Evolutionary conservation across 352 stramenopile genomes (phyloP), one percentile per base, ranked within the genome.

Genomic region (Pilasporangium apinafurcum): DNA sequence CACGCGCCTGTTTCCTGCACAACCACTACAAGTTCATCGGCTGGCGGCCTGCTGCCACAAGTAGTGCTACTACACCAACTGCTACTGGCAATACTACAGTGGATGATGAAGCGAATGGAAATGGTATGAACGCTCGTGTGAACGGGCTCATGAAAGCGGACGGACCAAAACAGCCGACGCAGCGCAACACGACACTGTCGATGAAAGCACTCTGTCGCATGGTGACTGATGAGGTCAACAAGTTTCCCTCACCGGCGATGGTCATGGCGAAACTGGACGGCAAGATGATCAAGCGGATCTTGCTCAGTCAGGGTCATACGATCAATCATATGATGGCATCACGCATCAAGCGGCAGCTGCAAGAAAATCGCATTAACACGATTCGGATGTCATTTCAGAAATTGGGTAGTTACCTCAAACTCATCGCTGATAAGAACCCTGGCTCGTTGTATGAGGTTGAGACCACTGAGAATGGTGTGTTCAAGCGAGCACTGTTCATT

Each of bases 21-120:
- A 90, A 90, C 60, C 78, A 90, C 60, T 86, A 86, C 68, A 90
- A 90, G 59, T 90, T 87, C 43, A 86, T 90, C 17, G 77, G 77
- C 37, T 78, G 68, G 56, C 60, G 71, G 2, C 44, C 62, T 10
- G 47, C 51, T 18, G 45, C 53, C 5, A 25, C n/a, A 2, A 31
- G 28, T 3, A 22, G 22, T 4, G 21, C 30, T 16, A 13, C 20
- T 20, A 34, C 17, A 5, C 1, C 34, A 10, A n/a, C n/a, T 29
- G n/a, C 6, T 27, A 20, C 17, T 26, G 17, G 17, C 24, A 33
- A 14, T 18, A 32, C 21, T 5, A n/a, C 24, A 22, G 33, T 44
- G 37, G 24, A 10, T 20, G 7, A 13, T 7, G n/a, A 16, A 18
- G 5, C n/a, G 32, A 18, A 27, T 21, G 5, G 8, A 17, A 9